Evolutionary conservation across 202 grass and related monocot species (phyloP).

Genomic region (Setaria italica): DNA sequence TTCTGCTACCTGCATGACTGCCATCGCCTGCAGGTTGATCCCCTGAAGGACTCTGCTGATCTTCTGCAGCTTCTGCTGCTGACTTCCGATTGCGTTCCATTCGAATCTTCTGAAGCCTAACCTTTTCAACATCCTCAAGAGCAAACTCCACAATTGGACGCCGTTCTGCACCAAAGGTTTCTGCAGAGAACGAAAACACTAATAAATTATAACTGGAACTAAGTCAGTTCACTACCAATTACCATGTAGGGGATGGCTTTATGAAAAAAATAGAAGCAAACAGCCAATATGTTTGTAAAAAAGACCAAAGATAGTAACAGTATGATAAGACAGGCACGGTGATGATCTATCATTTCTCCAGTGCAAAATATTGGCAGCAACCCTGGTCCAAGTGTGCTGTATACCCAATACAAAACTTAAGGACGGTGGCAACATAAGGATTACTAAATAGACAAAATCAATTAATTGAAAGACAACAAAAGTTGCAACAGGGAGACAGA

Average conservation of each 20-base stretch:
- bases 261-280: not conserved
- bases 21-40: conserved; percentile 35
- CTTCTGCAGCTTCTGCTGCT: conserved; percentile 41
- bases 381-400: not conserved
- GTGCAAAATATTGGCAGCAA: not conserved
- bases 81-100: conserved; percentile 41
- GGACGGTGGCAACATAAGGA: conserved; percentile 7
- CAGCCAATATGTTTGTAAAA: conserved; percentile 19
- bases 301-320: not conserved
- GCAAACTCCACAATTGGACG: conserved; percentile 93
- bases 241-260: not conserved
- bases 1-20: conserved; percentile 34
- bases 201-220: conserved; percentile 6
- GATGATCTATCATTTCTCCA: not conserved
- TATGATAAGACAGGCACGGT: not conserved
- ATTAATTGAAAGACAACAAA: conserved; percentile 22
- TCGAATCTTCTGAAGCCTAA: conserved; percentile 65
- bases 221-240: not conserved
- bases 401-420: not conserved
- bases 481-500: not conserved
- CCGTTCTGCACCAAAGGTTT: conserved; percentile 81
- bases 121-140: conserved; percentile 85
- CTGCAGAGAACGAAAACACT: conserved; percentile 45
- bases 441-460: conserved; percentile 19
- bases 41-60: conserved; percentile 39